phyloP scores from a whole-genome alignment of 306 rosid species.

The Notholithocarpus densiflorus region DNA sequence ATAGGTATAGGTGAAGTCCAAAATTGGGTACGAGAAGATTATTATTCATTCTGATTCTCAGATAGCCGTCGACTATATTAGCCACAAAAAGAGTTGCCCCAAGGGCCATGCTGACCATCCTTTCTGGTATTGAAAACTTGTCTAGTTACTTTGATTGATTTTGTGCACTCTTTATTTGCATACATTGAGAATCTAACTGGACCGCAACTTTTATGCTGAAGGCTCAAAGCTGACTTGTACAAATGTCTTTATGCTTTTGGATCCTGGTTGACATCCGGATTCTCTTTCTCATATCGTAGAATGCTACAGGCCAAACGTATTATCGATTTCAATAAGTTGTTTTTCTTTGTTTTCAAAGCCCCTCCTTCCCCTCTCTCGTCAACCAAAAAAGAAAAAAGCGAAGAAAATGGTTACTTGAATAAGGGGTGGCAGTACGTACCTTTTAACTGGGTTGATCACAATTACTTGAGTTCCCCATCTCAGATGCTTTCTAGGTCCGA shows the following conservation, averaged over 20 bases:
- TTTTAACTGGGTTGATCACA: too few species aligned
- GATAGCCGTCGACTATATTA: constrained; percentile 25
- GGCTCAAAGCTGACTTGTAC: constrained; percentile 20
- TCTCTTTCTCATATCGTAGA: constrained; percentile 1
- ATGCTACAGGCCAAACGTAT: too few species aligned
- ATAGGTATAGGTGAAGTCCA: constrained; percentile 31
- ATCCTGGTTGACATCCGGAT: constrained; percentile 4
- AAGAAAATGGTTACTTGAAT: too few species aligned
- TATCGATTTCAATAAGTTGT: too few species aligned
- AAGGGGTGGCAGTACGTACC: too few species aligned
- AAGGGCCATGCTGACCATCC: constrained; percentile 14
- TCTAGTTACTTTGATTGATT: constrained; percentile 27
- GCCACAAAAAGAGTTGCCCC: constrained; percentile 18
- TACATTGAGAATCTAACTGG: neutral
- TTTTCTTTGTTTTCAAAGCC: too few species aligned
- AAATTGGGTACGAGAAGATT: constrained; percentile 21
- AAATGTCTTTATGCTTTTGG: constrained; percentile 26
- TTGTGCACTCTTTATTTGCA: constrained; percentile 32
- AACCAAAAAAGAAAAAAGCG: too few species aligned
- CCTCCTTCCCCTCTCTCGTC: too few species aligned
- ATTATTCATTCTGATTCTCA: constrained; percentile 14
- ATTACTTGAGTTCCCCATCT: too few species aligned
- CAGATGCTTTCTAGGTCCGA: too few species aligned
- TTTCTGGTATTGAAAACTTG: constrained; percentile 33
- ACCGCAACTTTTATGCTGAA: neutral